Evolutionary conservation across 345 rosid species (phyloP).

Genomic region (Gossypium raimondii): DNA sequence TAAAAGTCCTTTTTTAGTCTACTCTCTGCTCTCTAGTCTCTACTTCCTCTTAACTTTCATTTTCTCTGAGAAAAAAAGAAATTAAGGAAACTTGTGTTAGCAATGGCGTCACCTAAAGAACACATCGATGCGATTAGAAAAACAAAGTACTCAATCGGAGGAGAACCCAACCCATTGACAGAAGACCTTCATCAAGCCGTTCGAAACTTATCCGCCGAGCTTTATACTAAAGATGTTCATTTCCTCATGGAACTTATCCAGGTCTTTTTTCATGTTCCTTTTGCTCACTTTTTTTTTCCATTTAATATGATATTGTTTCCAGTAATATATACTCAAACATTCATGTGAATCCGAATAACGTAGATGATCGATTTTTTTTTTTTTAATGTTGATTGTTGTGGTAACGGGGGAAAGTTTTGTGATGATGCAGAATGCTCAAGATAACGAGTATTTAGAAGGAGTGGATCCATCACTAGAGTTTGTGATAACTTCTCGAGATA

Average conservation of each 20-base stretch:
- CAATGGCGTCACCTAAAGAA: slow-evolving; percentile 33
- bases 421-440: slow-evolving; percentile 60
- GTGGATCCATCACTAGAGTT: slow-evolving; percentile 73
- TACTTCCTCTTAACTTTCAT: neutral
- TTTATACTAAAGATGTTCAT: slow-evolving; percentile 64
- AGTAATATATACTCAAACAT: no score
- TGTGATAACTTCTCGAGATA: slow-evolving; percentile 60
- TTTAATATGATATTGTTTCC: no score
- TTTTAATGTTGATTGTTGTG: neutral
- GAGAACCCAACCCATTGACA: slow-evolving; percentile 39
- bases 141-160: slow-evolving; percentile 52
- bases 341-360: no score
- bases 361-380: neutral
- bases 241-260: slow-evolving; percentile 75
- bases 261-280: slow-evolving; percentile 22
- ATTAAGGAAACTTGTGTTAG: neutral
- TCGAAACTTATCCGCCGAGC: slow-evolving; percentile 58
- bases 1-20: no score
- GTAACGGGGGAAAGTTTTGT: neutral
- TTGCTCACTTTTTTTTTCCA: no score
- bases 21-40: neutral
- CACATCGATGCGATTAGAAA: slow-evolving; percentile 56
- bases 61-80: neutral
- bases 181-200: slow-evolving; percentile 64
- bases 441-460: slow-evolving; percentile 55